Base-by-base conservation (phyloP, 164 flowering plant genomes). In the Berberis vulgaris region DNA sequence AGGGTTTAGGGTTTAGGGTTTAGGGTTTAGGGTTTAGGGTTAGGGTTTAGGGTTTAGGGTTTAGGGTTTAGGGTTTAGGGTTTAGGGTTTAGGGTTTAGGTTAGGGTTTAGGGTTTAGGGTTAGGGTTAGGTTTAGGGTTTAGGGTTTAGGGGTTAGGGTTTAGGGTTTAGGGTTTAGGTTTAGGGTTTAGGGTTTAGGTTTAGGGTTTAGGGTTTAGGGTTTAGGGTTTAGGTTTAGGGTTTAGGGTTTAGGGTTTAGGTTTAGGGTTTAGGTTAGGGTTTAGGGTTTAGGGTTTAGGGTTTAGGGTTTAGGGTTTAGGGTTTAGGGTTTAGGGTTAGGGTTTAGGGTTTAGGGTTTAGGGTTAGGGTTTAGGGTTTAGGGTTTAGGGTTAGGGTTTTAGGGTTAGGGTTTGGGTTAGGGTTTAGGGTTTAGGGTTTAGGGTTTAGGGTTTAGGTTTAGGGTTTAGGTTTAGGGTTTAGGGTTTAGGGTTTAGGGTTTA, bases 361-460 rank as follows among this genome's bases (percentile, higher is more conserved):
- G 68, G 26, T 67, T 67, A 42, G 55, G 71, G 65, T 43, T 68
- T 68, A 39, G 55, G 71, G 65, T 54, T 68, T 68, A 54, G 61
- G 71, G 65, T 40, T 68, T 68, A 54, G 46, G 65, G 71, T 43
- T 61, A 54, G 45, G 55, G 65, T 60, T 44, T 68, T 68, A 54
- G 46, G 65, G 71, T 53, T n/a, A n/a, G n/a, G n/a, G 43, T 68
- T 39, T 7, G 56, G 59, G 64, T 46, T 59, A 39, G n/a, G 63
- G 69, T 56, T 59, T 59, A 43, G n/a, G 63, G 63, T 26, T 42
- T 8, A 41, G 63, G 62, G 49, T 60, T 58, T 41, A 40, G 63
- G 55, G 49, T 67, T 47, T 9, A 40, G 63, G 62, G 49, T 66
- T 58, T 41, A 49, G 61, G 60, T 57, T 65, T 58, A 44, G 62